phyloP scores from a whole-genome alignment of 768 basidiomycete genomes.

The Pisolithus marmoratus region DNA sequence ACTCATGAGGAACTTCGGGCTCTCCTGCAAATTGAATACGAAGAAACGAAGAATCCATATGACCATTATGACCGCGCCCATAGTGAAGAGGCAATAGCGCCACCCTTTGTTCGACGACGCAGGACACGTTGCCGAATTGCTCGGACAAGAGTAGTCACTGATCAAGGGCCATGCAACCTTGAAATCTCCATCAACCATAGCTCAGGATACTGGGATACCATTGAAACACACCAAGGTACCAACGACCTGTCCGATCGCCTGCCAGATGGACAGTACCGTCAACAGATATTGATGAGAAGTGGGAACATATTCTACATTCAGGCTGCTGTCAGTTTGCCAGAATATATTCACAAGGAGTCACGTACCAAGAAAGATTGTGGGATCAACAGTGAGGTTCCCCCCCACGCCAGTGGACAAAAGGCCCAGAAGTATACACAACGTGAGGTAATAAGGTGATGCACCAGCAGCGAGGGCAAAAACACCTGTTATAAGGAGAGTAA shows the following conservation, averaged over 20 bases:
- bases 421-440: slow-evolving; percentile 48
- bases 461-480: slow-evolving; percentile 63
- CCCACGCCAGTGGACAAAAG: slow-evolving; percentile 66
- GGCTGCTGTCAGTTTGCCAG: not conserved
- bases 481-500: slow-evolving; percentile 64
- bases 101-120: slow-evolving; percentile 60
- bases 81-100: slow-evolving; percentile 66
- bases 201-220: not conserved
- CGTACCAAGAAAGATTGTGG: slow-evolving; percentile 67
- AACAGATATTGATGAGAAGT: slow-evolving; percentile 70
- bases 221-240: slow-evolving; percentile 38
- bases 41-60: slow-evolving; percentile 61
- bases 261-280: slow-evolving; percentile 73
- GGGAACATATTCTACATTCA: slow-evolving; percentile 54
- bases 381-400: slow-evolving; percentile 71
- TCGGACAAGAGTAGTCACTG: slow-evolving; percentile 58
- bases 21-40: slow-evolving; percentile 61
- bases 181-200: not conserved
- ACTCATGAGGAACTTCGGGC: slow-evolving; percentile 68
- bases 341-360: slow-evolving; percentile 1
- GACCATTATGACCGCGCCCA: slow-evolving; percentile 66
- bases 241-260: slow-evolving; percentile 70
- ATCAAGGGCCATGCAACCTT: slow-evolving; percentile 72
- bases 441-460: slow-evolving; percentile 46
- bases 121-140: slow-evolving; percentile 43